Evolutionary conservation across 2,329 filamentous ascomycete genomes (phyloP), one percentile per base, ranked within the genome.

Genomic region (Colletotrichum somersetense): DNA sequence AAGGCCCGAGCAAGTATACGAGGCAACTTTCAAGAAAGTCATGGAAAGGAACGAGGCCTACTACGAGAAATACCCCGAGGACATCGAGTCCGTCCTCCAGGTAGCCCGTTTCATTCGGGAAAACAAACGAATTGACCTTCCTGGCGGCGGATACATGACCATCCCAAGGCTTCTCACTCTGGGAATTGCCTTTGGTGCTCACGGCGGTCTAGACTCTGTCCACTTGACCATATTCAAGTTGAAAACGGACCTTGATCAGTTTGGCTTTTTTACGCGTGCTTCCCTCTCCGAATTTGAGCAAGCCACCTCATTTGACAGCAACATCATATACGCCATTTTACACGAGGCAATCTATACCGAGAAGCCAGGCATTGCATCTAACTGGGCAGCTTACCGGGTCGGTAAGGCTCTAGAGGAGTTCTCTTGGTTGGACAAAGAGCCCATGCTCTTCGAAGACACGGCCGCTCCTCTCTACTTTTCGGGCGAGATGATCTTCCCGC

Each of bases 311-410:
- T 95, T 94, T 77, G 95, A 98, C 77, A 88, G 89, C 52, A 90
- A 91, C 75, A 90, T 96, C 67, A 89, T 98, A 72, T 98, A 98
- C 79, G 92, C 93, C 33, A 85, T 98, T 50, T 84, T 98, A 3
- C 96, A 98, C 79, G 96, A 98, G 81, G 87, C 93, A 10, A 92
- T 95, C 76, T 98, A 98, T 85, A 96, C 92, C 80, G 89, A 93
- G 80, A 89, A 89, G 72, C 88, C 85, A 5, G 85, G 86, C 10
- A 79, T 87, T 44, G 85, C 89, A 11, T 91, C 93, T 2, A 88
- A 89, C 68, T 97, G 95, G 95, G 91, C 94, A 7, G 92, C 93
- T 2, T 85, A 91, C 50, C 86, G 91, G 2, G 83, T 95, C 65
- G 86, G 92, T 75, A 81, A 86, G 74, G 73, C 78, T 16, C 77